Evolutionary conservation across 495 filamentous ascomycete species (phyloP).

Genomic region (Trichoderma reesei): DNA sequence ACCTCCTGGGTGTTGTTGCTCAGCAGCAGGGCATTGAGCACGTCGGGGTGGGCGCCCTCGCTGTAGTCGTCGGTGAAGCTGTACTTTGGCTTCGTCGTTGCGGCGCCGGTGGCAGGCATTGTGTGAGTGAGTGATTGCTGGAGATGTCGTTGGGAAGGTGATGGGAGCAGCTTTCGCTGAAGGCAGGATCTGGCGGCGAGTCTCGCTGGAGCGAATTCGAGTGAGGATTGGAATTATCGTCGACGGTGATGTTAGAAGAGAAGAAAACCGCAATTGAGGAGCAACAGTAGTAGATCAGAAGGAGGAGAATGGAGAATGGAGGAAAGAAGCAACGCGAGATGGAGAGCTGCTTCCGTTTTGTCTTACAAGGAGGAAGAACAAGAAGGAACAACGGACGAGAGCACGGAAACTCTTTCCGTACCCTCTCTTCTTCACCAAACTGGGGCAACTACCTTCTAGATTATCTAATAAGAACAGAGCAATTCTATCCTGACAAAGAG

Average conservation of each 20-base stretch:
- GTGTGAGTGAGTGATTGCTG: not conserved
- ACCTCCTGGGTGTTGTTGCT: constrained; percentile 11
- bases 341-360: not conserved
- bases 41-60: constrained; percentile 9
- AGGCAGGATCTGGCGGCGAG: not conserved
- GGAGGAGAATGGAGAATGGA: not conserved
- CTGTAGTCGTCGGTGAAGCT: constrained; percentile 12
- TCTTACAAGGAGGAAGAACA: not conserved
- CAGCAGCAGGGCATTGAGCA: constrained; percentile 8
- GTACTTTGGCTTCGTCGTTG: not conserved
- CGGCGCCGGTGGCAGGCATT: not conserved
- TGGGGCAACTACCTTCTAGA: not conserved
- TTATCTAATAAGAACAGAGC: not conserved
- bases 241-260: too few species aligned
- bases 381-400: too few species aligned
- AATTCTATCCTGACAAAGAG: too few species aligned
- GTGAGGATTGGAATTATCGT: too few species aligned
- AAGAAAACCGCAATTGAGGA: too few species aligned
- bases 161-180: not conserved
- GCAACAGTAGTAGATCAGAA: too few species aligned
- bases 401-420: too few species aligned
- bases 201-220: not conserved
- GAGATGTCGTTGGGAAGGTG: too few species aligned
- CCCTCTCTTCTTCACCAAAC: too few species aligned
- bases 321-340: not conserved